Evolutionary conservation across 140 eudicot genomes (phyloP), one percentile per base, ranked within the genome.

Genomic region (Cichorium intybus): DNA sequence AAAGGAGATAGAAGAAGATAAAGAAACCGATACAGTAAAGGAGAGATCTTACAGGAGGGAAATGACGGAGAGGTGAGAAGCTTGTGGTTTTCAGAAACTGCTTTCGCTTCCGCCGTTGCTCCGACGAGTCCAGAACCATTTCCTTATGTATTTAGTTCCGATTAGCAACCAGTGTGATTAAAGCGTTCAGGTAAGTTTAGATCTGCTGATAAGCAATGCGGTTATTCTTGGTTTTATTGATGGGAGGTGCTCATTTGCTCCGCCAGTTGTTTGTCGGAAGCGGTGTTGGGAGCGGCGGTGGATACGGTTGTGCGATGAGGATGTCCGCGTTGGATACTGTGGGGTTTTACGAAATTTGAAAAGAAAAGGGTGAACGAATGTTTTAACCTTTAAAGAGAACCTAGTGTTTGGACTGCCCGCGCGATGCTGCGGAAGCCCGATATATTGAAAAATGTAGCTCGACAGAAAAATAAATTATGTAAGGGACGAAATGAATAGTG

Each of bases 41-140:
- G 20, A 88, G 33, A 70, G 77, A 76, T 69, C 89, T 86, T 68
- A 72, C 67, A 0, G 84, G 74, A 8, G 84, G 65, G 24, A 77
- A 68, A 15, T 67, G 62, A 24, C 76, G 62, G 17, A 62, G 60
- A 9, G 71, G 58, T 27, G 76, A 59, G 61, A 66, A 26, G 57
- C 50, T 57, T 22, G 69, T 26, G 31, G 79, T 7, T 67, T 67
- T 75, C 4, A 8, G 33, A n/a, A 66, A 66, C 14, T 70, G 64
- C 26, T 67, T 67, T 10, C 94, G 68, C 74, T 75, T 87, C 31
- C 94, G 85, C 4, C 82, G 80, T 60, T 79, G 88, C 77, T 87
- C 88, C 49, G 96, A 72, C 70, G 88, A 78, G 75, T 81, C 89
- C 87, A 84, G 78, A n/a, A 65, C 34, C 10, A 50, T 50, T 22